phyloP scores from a whole-genome alignment of 2,329 filamentous ascomycete genomes.

The Aureobasidium sp. region DNA sequence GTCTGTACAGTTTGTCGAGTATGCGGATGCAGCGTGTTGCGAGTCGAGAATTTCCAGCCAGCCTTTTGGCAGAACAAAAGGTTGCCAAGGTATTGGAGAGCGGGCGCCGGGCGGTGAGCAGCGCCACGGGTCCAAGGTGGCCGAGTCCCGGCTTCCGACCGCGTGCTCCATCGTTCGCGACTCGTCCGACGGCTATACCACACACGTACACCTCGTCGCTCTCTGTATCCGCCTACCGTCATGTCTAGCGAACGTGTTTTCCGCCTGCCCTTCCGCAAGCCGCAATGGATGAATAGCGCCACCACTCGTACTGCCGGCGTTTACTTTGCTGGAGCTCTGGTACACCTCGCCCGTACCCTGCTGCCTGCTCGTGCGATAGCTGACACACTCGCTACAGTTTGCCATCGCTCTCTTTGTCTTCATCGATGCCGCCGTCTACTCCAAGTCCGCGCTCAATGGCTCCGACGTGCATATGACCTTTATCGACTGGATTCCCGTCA shows the following conservation, averaged over 20 bases:
- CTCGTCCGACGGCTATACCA: background rate
- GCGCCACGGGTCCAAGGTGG: background rate
- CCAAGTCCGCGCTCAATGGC: conserved; percentile 52
- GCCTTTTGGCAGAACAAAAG: background rate
- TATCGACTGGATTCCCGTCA: conserved; percentile 63
- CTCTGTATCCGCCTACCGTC: background rate
- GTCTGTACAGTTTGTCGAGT: background rate
- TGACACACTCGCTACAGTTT: conserved; percentile 41
- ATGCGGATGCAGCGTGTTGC: background rate
- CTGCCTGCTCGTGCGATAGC: background rate
- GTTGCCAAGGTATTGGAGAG: background rate
- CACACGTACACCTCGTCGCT: background rate
- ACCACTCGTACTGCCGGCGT: conserved; percentile 56
- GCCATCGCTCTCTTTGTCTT: conserved; percentile 62
- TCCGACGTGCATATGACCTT: conserved; percentile 58
- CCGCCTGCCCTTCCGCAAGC: conserved; percentile 50
- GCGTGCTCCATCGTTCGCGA: background rate
- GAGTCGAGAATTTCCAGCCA: background rate
- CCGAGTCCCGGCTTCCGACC: background rate
- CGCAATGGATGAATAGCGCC: conserved; percentile 58
- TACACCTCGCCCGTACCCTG: conserved; percentile 30
- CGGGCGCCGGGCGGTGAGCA: background rate
- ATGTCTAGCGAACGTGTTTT: conserved; percentile 52
- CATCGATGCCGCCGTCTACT: conserved; percentile 57
- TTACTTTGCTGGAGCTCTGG: conserved; percentile 57